These are phyloP conservation scores for Ganoderma multipileum DNA, from an alignment of 1,284 basidiomycete species.

Conservation along the genomic window DNA sequence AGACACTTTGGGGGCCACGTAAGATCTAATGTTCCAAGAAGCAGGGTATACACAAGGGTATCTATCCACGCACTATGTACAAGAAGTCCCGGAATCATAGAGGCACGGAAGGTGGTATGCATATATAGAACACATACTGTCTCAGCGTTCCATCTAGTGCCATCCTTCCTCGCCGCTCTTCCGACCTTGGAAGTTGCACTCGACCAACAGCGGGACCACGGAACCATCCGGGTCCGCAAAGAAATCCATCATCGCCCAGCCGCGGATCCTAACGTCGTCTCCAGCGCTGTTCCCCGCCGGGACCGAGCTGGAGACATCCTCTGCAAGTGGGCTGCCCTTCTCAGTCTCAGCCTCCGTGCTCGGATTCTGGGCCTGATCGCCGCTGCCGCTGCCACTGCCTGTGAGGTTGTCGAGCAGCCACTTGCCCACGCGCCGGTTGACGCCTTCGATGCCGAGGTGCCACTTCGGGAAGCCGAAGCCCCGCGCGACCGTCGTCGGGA, in stretches of 20 bases:
- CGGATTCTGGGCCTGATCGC: slow-evolving; percentile 10
- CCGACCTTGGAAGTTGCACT: slow-evolving; percentile 73
- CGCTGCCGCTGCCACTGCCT: slow-evolving; percentile 10
- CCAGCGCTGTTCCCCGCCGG: not conserved
- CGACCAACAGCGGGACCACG: slow-evolving; percentile 72
- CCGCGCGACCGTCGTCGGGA: slow-evolving; percentile 75
- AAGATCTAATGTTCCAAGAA: not conserved
- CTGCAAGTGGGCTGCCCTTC: not conserved
- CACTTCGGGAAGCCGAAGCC: slow-evolving; percentile 82
- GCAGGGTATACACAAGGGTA: not conserved
- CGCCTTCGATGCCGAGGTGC: slow-evolving; percentile 81
- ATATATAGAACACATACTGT: not conserved
- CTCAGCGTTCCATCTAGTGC: slow-evolving; percentile 26
- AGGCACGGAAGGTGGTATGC: not conserved
- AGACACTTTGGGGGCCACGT: slow-evolving; percentile 24
- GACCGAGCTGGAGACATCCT: not conserved
- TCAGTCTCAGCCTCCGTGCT: not conserved
- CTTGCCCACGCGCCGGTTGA: slow-evolving; percentile 74
- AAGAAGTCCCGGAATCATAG: not conserved
- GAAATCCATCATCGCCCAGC: slow-evolving; percentile 80
- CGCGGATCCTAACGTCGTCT: slow-evolving; percentile 57
- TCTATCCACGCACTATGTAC: slow-evolving; percentile 3
- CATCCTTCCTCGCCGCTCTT: slow-evolving; percentile 55
- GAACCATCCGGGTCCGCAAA: slow-evolving; percentile 60
- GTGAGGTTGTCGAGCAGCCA: slow-evolving; percentile 63